phyloP scores from a whole-genome alignment of 805 yeast species.

The Saturnispora sekii region DNA sequence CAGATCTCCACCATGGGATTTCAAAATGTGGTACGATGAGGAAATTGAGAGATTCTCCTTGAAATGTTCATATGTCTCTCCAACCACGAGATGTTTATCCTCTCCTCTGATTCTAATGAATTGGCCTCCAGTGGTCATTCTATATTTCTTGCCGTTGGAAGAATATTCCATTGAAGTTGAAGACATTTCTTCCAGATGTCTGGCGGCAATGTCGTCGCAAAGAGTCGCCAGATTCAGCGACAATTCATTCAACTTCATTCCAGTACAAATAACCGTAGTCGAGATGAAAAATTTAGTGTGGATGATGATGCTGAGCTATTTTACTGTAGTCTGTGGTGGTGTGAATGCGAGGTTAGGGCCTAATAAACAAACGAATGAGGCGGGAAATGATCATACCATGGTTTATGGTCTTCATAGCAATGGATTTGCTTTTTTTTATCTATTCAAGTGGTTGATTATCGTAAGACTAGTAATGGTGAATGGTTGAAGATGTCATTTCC shows the following conservation, averaged over 20 bases:
- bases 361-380: too few species aligned
- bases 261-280: too few species aligned
- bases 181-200: conserved; percentile 14
- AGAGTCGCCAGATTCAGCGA: conserved; percentile 22
- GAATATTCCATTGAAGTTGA: conserved; percentile 25
- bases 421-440: too few species aligned
- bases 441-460: too few species aligned
- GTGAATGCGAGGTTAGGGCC: too few species aligned
- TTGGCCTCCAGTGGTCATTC: conserved; percentile 34
- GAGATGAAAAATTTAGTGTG: too few species aligned
- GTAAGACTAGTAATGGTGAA: too few species aligned
- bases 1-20: conserved; percentile 28
- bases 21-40: conserved; percentile 36
- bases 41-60: conserved; percentile 28
- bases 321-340: too few species aligned
- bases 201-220: conserved; percentile 21
- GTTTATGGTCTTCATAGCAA: too few species aligned
- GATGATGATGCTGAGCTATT: too few species aligned
- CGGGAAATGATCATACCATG: too few species aligned
- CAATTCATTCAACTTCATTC: conserved; percentile 17
- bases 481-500: too few species aligned
- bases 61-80: conserved; percentile 20
- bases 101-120: conserved; percentile 41
- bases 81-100: conserved; percentile 37
- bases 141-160: conserved; percentile 40